phyloP scores from a whole-genome alignment of 2,329 filamentous ascomycete genomes.

The Achaetomium macrosporum region DNA sequence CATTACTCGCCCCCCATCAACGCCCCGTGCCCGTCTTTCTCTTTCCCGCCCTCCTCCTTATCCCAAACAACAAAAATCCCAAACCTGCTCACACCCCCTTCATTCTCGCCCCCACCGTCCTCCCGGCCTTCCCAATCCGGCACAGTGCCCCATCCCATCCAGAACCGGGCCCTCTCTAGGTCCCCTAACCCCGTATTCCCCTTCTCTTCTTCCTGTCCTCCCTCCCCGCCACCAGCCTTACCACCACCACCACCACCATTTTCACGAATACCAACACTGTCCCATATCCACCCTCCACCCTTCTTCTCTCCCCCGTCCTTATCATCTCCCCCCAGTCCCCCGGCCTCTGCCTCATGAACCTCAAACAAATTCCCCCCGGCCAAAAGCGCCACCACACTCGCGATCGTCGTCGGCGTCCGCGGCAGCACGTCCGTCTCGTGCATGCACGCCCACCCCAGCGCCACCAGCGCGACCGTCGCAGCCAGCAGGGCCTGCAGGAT shows the following conservation, averaged over 20 bases:
- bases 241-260: neutral
- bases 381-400: neutral
- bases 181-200: neutral
- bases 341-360: too few relatives aligned
- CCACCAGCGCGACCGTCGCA: neutral
- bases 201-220: too few relatives aligned
- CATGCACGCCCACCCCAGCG: neutral
- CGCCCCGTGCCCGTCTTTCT: neutral
- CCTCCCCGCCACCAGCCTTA: neutral
- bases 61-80: slow-evolving; percentile 1
- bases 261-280: too few relatives aligned
- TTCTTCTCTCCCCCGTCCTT: too few relatives aligned
- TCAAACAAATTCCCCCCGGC: slow-evolving; percentile 3
- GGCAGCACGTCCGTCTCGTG: neutral
- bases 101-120: neutral
- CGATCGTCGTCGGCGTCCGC: neutral
- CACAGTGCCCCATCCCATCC: slow-evolving; percentile 6
- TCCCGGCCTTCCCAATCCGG: slow-evolving; percentile 2
- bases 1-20: neutral
- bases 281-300: too few relatives aligned
- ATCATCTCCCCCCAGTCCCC: too few relatives aligned
- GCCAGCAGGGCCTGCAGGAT: slow-evolving; percentile 1
- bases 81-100: neutral
- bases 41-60: neutral
- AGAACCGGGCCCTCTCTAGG: neutral